phyloP scores from a whole-genome alignment of 1,284 basidiomycete species.

The Tetrapyrgos nigripes region DNA sequence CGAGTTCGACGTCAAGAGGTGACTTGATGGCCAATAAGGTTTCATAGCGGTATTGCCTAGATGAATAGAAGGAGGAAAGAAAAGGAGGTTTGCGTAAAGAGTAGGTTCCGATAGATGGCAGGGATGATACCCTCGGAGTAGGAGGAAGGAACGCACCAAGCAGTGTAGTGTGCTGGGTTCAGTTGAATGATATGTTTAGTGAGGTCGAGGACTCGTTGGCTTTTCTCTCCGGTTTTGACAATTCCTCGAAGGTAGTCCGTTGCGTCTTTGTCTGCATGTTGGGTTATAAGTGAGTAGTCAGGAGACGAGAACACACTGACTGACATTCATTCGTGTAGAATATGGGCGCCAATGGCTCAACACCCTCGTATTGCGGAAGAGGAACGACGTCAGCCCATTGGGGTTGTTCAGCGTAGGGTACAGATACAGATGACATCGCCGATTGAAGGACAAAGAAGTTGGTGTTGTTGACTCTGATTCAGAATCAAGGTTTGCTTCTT shows the following conservation, averaged over 20 bases:
- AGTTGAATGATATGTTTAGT: slow-evolving; percentile 86
- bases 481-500: too few relatives aligned
- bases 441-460: neutral
- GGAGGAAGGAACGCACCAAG: slow-evolving; percentile 68
- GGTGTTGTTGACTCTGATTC: too few relatives aligned
- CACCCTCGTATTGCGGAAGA: slow-evolving; percentile 80
- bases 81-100: slow-evolving; percentile 5
- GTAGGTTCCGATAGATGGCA: too few relatives aligned
- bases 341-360: slow-evolving; percentile 85
- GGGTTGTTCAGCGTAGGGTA: slow-evolving; percentile 64
- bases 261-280: slow-evolving; percentile 82
- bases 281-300: slow-evolving; percentile 6
- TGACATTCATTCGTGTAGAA: slow-evolving; percentile 87
- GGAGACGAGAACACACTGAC: slow-evolving; percentile 36
- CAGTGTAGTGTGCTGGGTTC: slow-evolving; percentile 94
- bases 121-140: too few relatives aligned
- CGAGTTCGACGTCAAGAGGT: slow-evolving; percentile 77
- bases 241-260: slow-evolving; percentile 92
- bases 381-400: slow-evolving; percentile 86
- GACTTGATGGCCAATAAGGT: slow-evolving; percentile 74
- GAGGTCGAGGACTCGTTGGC: slow-evolving; percentile 79
- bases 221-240: slow-evolving; percentile 77
- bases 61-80: slow-evolving; percentile 9
- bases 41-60: slow-evolving; percentile 92
- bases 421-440: neutral